Conservation (phyloP, 768 basidiomycete genomes). For the Bullera alba region DNA sequence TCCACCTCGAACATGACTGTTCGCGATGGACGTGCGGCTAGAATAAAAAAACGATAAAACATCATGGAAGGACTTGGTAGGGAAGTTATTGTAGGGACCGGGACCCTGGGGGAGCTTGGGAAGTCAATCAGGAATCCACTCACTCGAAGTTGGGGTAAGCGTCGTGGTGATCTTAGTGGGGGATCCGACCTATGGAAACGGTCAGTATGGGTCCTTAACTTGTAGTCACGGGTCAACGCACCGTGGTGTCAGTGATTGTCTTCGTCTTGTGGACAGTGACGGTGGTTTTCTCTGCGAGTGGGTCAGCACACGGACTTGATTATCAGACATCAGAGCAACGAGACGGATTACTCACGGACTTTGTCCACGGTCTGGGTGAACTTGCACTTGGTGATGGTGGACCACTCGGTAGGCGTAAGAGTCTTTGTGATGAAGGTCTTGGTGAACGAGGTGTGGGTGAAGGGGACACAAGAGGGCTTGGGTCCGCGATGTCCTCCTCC, state of each 20-base stretch:
- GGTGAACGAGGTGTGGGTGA: not conserved
- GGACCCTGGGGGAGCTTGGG: too few relatives aligned
- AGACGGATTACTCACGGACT: slow-evolving; percentile 6
- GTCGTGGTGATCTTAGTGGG: too few relatives aligned
- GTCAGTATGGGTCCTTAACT: too few relatives aligned
- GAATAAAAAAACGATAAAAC: too few relatives aligned
- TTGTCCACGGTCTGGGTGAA: slow-evolving; percentile 11
- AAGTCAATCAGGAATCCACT: too few relatives aligned
- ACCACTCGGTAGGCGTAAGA: slow-evolving; percentile 9
- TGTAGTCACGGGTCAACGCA: not conserved
- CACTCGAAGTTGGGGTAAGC: too few relatives aligned
- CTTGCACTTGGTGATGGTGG: slow-evolving; percentile 7
- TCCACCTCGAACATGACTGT: too few relatives aligned
- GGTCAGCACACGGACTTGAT: not conserved
- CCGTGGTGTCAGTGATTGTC: not conserved
- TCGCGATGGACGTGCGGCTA: too few relatives aligned
- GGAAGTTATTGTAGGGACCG: too few relatives aligned
- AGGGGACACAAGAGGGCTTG: slow-evolving; percentile 2
- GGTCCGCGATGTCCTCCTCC: too few relatives aligned
- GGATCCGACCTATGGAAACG: too few relatives aligned
- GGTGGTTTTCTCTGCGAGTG: not conserved
- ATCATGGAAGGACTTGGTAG: too few relatives aligned
- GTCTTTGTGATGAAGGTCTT: slow-evolving; percentile 6
- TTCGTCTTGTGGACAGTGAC: not conserved
- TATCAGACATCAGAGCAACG: not conserved